Evolutionary conservation across 1,139 yeast genomes (phyloP), one percentile per base, ranked within the genome.

Genomic region (Blastobotrys serpentis): DNA sequence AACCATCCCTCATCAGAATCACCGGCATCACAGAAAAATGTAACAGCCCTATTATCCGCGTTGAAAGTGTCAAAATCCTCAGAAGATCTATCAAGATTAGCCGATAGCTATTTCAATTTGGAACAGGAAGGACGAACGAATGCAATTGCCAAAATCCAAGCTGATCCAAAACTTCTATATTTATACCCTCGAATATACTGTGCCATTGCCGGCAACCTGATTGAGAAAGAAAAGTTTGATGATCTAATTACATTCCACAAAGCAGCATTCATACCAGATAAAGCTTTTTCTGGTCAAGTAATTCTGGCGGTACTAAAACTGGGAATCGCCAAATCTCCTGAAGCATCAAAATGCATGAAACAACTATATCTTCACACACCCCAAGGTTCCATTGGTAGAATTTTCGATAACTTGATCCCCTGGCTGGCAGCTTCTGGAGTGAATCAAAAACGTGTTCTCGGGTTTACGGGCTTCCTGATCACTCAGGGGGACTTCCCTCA

Each of bases 171-270:
- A 4, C 22, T 36, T 7, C n/a, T 36, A 11, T 13, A 23, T 4
- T 4, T 36, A 4, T 36, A 36, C 16, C 40, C 40, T 5, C 40
- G 22, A 14, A 36, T 36, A 17, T 36, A 36, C 40, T 36, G 40
- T 11, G 11, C 40, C 19, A 19, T 36, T 11, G 13, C 19, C 4
- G 22, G 40, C 16, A 19, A 14, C 10, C 4, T 36, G 13, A 18
- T 36, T 7, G 25, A 36, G 25, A 6, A 18, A 6, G 40, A 17
- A 7, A 18, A 7, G 40, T 36, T 36, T 19, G 25, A 36, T n/a
- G 25, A 36, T 13, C 23, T 19, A 4, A 19, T 36, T 10, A 14
- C 11, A 6, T 36, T 36, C 22, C 40, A 36, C 25, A 36, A 18
- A 11, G 14, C 22, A 14, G 19, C 22, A 7, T 36, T 36, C 22